Evolutionary conservation across 2,329 filamentous ascomycete species (phyloP), one percentile per base, ranked within the genome.

Genomic region (Lachnellula subtilissima): DNA sequence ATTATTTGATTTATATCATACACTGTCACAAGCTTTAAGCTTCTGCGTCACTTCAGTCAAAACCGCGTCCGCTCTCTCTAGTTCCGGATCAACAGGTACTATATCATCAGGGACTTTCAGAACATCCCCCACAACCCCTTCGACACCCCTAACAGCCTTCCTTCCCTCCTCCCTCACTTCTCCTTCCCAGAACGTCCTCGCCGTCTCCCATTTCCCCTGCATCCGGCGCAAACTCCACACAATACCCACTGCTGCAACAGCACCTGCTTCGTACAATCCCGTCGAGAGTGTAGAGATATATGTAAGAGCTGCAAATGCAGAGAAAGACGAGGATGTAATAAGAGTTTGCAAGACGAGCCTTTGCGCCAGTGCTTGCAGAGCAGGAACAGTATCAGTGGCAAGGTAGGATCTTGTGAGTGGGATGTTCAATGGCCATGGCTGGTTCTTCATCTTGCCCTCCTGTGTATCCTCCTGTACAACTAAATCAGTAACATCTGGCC

Each of bases 361-460:
- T 71, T 92, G 88, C 1, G 87, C 87, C 0, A 90, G 75, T 1
- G 87, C 84, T 66, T 91, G 88, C 3, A 92, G 75, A 1, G 85
- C 82, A 2, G 87, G 86, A 2, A 91, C 79, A 0, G 86, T 89
- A 57, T 83, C 78, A n/a, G 78, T 73, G 43, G 85, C 78, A 2
- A 91, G 79, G 61, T 84, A 83, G 37, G 79, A 75, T n/a, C 91
- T 83, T 7, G 86, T 85, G 25, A 82, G 78, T 14, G 87, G 77
- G 57, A 97, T 93, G 56, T 90, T 84, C 2, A 82, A 80, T 1
- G 87, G 89, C 90, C 89, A 96, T 25, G 65, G 62, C 45, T 62
- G 59, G n/a, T 43, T 53, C 37, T 61, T 57, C 14, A 64, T 53
- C 7, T 51, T 52, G 3, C 46, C 40, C 14, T 51, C 48, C 17